Percentiles rank a stretch among this genome's conserved stretches.
Evolutionary conservation across 495 filamentous ascomycete genomes (phyloP).

Genomic region (Astrothelium macrocarpum): DNA sequence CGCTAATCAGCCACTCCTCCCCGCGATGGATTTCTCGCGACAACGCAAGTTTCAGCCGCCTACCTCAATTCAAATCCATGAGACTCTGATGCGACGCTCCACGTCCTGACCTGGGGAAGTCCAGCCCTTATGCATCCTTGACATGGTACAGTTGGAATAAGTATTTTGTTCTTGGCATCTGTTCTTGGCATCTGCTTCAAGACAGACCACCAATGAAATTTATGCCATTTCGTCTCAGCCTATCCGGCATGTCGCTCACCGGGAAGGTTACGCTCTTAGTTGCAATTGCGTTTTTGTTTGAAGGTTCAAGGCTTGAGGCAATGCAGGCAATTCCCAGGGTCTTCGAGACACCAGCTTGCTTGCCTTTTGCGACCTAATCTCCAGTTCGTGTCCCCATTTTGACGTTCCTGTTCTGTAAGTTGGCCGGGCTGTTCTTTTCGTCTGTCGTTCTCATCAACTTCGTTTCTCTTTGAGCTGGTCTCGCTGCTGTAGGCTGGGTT

Average conservation of each 20-base stretch:
- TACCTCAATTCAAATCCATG: neutral
- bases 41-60: neutral
- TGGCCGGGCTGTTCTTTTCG: conserved; percentile 1
- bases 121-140: neutral
- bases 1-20: neutral
- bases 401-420: neutral
- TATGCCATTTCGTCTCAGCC: neutral
- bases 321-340: neutral
- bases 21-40: neutral
- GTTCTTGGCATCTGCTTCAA: too few relatives aligned
- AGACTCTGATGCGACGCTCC: neutral
- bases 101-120: conserved; percentile 2
- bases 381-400: neutral
- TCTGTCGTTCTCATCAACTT: neutral
- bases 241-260: neutral
- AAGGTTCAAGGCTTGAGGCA: neutral
- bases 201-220: neutral
- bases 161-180: neutral
- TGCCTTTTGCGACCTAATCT: neutral
- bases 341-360: neutral
- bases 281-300: neutral
- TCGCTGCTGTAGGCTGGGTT: neutral
- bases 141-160: neutral
- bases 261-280: neutral
- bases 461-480: neutral